phyloP scores from a whole-genome alignment of 2,329 filamentous ascomycete genomes.

The Alternaria rosae region DNA sequence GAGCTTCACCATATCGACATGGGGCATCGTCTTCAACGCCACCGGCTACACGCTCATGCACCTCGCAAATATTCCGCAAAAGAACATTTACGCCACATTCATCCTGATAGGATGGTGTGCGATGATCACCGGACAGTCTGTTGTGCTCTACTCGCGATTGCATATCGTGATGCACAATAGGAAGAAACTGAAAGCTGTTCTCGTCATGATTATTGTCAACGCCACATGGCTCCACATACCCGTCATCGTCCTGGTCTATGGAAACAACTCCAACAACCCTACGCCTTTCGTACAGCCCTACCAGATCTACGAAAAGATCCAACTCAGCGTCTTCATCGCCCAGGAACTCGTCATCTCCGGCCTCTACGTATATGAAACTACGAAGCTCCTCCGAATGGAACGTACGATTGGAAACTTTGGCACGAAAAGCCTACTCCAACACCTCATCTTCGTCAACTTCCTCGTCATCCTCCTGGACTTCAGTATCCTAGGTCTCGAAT shows the following conservation, averaged over 20 bases:
- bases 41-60: constrained; percentile 55
- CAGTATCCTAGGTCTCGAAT: constrained; percentile 31
- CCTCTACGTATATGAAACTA: constrained; percentile 61
- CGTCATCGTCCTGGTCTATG: constrained; percentile 62
- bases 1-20: constrained; percentile 54
- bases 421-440: constrained; percentile 19
- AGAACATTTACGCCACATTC: constrained; percentile 46
- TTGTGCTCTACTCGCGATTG: constrained; percentile 68
- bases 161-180: constrained; percentile 64
- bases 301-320: constrained; percentile 52
- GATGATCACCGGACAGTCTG: constrained; percentile 67
- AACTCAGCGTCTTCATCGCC: constrained; percentile 49
- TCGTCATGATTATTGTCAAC: constrained; percentile 65
- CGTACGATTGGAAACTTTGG: constrained; percentile 22
- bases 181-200: constrained; percentile 55
- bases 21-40: constrained; percentile 55
- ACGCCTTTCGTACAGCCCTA: constrained; percentile 39
- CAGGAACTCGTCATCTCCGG: constrained; percentile 50
- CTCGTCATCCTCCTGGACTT: constrained; percentile 34
- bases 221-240: constrained; percentile 61
- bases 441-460: constrained; percentile 32
- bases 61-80: constrained; percentile 41
- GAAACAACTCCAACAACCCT: constrained; percentile 51
- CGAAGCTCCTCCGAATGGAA: constrained; percentile 24
- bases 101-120: constrained; percentile 64